Percentiles rank a stretch among this genome's conserved stretches.
Evolutionary conservation across 345 rosid genomes (phyloP).

Genomic region (Anastatica hierochuntica): DNA sequence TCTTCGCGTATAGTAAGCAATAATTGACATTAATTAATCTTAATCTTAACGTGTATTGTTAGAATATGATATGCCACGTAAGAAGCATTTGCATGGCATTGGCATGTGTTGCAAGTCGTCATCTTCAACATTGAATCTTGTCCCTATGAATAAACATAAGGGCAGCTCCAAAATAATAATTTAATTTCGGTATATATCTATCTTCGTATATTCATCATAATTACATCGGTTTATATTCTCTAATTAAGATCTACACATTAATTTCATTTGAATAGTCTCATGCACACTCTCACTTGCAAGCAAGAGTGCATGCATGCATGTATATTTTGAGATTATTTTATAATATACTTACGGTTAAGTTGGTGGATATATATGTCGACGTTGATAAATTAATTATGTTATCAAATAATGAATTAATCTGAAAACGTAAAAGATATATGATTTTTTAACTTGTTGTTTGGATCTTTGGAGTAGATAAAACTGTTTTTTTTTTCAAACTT

Average conservation of each 20-base stretch:
- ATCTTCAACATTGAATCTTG: constrained; percentile 6
- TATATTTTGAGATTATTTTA: neutral
- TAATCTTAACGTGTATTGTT: too few relatives aligned
- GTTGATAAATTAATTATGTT: too few relatives aligned
- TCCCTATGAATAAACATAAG: neutral
- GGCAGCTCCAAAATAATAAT: neutral
- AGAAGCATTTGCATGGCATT: constrained; percentile 19
- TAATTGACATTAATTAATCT: constrained; percentile 2
- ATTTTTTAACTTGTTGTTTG: neutral
- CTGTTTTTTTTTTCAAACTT: too few relatives aligned
- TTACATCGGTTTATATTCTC: neutral
- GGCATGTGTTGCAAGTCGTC: constrained; percentile 11
- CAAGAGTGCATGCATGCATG: neutral
- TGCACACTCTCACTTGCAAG: neutral
- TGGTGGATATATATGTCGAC: too few relatives aligned
- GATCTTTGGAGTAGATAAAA: too few relatives aligned
- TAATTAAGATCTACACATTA: neutral
- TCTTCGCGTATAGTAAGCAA: constrained; percentile 3
- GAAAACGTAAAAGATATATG: neutral
- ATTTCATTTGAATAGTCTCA: neutral
- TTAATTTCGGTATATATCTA: neutral
- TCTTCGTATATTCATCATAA: neutral
- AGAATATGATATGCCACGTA: constrained; percentile 20
- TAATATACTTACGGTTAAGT: too few relatives aligned
- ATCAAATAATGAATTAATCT: too few relatives aligned